Evolutionary conservation across 192 early-diverging fungal genomes (phyloP).

Genomic region (Backusella mclennaniae): DNA sequence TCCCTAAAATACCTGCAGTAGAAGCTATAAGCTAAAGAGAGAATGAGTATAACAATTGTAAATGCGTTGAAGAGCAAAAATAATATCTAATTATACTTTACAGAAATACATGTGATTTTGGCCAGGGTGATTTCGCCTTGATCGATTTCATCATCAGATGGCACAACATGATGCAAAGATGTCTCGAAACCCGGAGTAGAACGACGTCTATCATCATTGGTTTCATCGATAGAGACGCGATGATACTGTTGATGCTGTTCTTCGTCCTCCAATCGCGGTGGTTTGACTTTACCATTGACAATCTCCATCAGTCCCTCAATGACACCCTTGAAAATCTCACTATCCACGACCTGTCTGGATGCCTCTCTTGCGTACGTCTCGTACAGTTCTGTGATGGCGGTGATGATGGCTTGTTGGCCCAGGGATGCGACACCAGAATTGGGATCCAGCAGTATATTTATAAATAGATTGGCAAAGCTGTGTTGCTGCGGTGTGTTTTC

Average conservation of each 20-base stretch:
- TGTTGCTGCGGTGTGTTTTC: constrained; percentile 13
- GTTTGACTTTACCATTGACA: constrained; percentile 18
- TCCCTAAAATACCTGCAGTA: constrained; percentile 42
- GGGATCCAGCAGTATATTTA: constrained; percentile 51
- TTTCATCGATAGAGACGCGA: constrained; percentile 22
- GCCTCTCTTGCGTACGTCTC: background rate
- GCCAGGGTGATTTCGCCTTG: constrained; percentile 37
- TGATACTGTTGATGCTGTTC: background rate
- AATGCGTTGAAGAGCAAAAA: no score
- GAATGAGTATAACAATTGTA: background rate
- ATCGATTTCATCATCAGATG: constrained; percentile 22
- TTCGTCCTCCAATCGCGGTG: constrained; percentile 6
- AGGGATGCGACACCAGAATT: constrained; percentile 48
- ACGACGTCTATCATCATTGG: background rate
- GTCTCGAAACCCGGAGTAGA: constrained; percentile 28
- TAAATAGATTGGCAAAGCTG: constrained; percentile 45
- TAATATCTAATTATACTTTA: background rate
- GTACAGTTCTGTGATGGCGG: constrained; percentile 39
- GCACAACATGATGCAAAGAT: background rate
- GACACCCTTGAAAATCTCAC: constrained; percentile 51
- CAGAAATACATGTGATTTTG: constrained; percentile 40
- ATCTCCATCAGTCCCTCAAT: constrained; percentile 43
- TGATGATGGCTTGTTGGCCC: constrained; percentile 43
- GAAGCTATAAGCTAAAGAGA: constrained; percentile 44
- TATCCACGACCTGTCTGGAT: constrained; percentile 38